Base-by-base conservation (phyloP, 345 rosid genomes). In the Pugionium dolabratum region DNA sequence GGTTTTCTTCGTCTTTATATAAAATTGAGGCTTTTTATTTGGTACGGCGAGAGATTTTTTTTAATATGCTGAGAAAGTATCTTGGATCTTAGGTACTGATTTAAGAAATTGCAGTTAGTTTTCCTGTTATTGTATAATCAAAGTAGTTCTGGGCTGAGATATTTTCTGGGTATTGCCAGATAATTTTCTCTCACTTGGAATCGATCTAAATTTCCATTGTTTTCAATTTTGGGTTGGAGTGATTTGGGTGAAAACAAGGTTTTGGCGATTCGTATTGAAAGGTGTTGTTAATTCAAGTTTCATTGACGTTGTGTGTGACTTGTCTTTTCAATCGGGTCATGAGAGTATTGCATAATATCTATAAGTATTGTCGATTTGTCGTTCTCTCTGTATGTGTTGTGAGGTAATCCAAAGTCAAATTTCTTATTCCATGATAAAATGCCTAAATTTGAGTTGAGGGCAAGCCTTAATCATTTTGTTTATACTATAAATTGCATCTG, bases 191-290 rank as follows among this genome's bases (percentile, higher is more conserved):
- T 3, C n/a, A 10, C 9, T 48, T 50, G 40, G 41, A 45, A 25
- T 61, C 47, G 27, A 59, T 58, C 27, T 49, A 71, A 37, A 27
- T n/a, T 48, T 32, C 4, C 1, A 52, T 43, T 52, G 42, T n/a
- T 73, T 59, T 59, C 32, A 64, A 44, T 53, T 59, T 48, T 56
- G 43, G 8, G 40, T 6, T 57, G 5, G 4, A 41, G 46, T 47
- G 46, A 49, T 56, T 34, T 49, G 36, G 10, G 40, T 60, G 49
- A 42, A 33, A 41, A 0, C 46, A 39, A 57, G 34, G 18, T 53
- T 52, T 66, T 44, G n/a, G 45, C 52, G 56, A 5, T 51, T 52
- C 29, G 7, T 29, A 42, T 31, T 34, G 6, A 52, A 50, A 27
- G 36, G 25, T 48, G 51, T 29, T 57, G 29, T 65, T 50, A 42